Conservation (phyloP, 2,329 filamentous ascomycete species). For the Fusarium nisikadoi region DNA sequence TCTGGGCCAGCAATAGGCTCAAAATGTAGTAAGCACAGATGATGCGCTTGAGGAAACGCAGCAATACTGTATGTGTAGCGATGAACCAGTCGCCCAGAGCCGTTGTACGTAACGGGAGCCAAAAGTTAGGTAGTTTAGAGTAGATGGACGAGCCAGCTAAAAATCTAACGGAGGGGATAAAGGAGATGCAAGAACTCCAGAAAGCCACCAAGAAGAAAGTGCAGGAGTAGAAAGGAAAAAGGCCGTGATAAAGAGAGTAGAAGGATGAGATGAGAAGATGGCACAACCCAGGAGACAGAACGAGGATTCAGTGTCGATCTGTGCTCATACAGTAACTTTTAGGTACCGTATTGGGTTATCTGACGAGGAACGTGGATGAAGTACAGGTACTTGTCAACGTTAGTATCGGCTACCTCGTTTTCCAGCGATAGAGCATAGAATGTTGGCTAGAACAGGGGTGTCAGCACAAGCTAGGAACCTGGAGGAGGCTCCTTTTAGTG, state of each 20-base stretch:
- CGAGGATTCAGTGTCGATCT: constrained; percentile 36
- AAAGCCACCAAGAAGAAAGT: constrained; percentile 24
- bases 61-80: constrained; percentile 13
- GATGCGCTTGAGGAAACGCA: constrained; percentile 33
- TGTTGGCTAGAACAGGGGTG: constrained; percentile 16
- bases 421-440: constrained; percentile 10
- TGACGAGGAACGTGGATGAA: constrained; percentile 7
- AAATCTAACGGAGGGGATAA: constrained; percentile 2
- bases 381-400: constrained; percentile 23
- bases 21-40: constrained; percentile 18
- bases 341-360: constrained; percentile 12
- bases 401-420: constrained; percentile 26
- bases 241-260: constrained; percentile 6
- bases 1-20: constrained; percentile 12
- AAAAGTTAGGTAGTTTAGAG: constrained; percentile 33
- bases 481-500: constrained; percentile 16
- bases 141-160: constrained; percentile 18
- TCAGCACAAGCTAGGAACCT: constrained; percentile 11
- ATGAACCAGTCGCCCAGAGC: constrained; percentile 42
- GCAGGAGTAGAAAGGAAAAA: constrained; percentile 5
- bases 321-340: constrained; percentile 11
- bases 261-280: constrained; percentile 24
- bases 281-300: constrained; percentile 21
- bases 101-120: constrained; percentile 30
- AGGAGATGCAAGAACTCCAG: constrained; percentile 28